These are phyloP conservation scores for Backusella tuberculispora DNA, from an alignment of 192 early-diverging fungal genomes.

Conservation along the genomic window DNA sequence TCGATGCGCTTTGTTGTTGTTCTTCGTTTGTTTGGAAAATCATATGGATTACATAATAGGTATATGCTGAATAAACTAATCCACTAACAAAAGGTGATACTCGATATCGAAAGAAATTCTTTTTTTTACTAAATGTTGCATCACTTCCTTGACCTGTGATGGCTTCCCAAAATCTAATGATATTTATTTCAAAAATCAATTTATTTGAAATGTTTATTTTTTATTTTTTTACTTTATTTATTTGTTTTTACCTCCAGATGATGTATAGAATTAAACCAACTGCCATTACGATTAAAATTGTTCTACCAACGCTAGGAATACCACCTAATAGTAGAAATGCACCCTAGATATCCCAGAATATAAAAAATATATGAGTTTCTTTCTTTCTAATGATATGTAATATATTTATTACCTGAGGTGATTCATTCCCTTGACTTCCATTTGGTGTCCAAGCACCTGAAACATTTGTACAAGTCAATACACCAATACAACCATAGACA, in stretches of 20 bases:
- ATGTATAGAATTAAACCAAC: conserved; percentile 48
- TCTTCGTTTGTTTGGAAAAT: conserved; percentile 36
- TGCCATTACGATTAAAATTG: conserved; percentile 45
- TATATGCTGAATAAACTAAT: conserved; percentile 51
- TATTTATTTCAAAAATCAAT: neutral
- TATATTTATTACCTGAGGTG: conserved; percentile 40
- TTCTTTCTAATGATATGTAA: neutral
- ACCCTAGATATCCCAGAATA: conserved; percentile 30
- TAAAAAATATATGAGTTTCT: neutral
- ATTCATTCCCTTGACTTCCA: conserved; percentile 40
- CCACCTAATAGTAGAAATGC: conserved; percentile 51
- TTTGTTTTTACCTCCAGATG: conserved; percentile 43
- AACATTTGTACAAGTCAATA: conserved; percentile 44
- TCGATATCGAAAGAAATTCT: conserved; percentile 53
- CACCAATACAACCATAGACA: conserved; percentile 51
- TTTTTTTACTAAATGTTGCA: conserved; percentile 39
- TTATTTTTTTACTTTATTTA: neutral
- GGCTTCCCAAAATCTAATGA: conserved; percentile 49
- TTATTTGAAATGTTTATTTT: neutral
- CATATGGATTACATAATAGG: conserved; percentile 46
- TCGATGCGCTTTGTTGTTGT: conserved; percentile 37
- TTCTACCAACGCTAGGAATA: conserved; percentile 36
- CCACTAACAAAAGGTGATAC: conserved; percentile 51
- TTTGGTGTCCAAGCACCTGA: conserved; percentile 37
- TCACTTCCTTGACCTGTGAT: conserved; percentile 52